phyloP scores from a whole-genome alignment of 306 rosid genomes.

The Rosa multiflora region DNA sequence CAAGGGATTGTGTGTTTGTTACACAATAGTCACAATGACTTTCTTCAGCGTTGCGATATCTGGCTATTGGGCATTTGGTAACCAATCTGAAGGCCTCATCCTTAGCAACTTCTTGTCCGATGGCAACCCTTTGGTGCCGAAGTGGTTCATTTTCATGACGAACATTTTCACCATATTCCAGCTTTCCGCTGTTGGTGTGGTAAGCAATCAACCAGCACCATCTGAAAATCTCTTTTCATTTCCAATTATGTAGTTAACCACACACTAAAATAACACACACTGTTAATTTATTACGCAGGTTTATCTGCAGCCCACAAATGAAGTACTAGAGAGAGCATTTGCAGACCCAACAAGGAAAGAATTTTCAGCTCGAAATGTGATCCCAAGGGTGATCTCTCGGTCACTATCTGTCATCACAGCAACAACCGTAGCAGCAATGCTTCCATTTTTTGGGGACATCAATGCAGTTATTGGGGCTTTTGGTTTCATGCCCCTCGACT shows the following conservation, averaged over 20 bases:
- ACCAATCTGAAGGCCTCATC: constrained; percentile 47
- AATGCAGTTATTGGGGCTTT: constrained; percentile 77
- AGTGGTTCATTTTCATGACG: constrained; percentile 69
- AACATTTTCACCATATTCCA: constrained; percentile 66
- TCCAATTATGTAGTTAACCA: not conserved
- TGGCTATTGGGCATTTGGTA: constrained; percentile 94
- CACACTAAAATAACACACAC: too few species aligned
- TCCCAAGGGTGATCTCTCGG: constrained; percentile 57
- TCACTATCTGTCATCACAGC: constrained; percentile 47
- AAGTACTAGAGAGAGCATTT: constrained; percentile 59
- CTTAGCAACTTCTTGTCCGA: constrained; percentile 51
- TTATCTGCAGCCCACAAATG: constrained; percentile 75
- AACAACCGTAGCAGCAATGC: constrained; percentile 70
- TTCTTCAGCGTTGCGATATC: constrained; percentile 69
- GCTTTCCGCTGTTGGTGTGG: constrained; percentile 73
- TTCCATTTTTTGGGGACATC: constrained; percentile 86
- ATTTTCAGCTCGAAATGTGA: constrained; percentile 56
- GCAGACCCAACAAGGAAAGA: constrained; percentile 46
- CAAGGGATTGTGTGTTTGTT: constrained; percentile 66
- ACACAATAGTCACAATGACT: constrained; percentile 40
- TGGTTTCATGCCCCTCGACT: constrained; percentile 86
- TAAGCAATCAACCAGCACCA: constrained; percentile 20
- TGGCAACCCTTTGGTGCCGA: constrained; percentile 57
- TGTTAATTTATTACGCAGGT: constrained; percentile 39
- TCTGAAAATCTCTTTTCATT: not conserved